Base-by-base conservation (phyloP, 163 green algal species). In the Picocystis sp. region DNA sequence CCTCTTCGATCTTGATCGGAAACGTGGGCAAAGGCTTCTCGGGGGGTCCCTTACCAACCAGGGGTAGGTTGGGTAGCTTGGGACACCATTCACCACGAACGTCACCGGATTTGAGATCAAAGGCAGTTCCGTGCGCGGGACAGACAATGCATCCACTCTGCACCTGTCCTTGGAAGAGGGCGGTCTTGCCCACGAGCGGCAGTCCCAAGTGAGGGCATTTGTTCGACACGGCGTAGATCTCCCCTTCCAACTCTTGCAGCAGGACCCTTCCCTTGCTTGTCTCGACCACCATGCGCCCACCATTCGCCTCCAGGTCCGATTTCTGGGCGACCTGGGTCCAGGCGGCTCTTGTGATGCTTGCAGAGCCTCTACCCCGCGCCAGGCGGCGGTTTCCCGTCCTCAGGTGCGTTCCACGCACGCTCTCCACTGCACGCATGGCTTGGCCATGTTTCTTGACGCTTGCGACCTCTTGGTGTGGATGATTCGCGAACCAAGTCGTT, bases 161-260 rank as follows among this genome's bases (percentile, higher is more conserved):
- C 10, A 80, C 17, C 42, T 52, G 35, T 2, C 43, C 69, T 45
- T 76, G 67, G 11, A 77, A 60, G 46, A 78, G 22, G 1, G 47
- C 49, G 0, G 68, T 81, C 69, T 81, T 79, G 60, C 81, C 80
- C 2, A 82, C 65, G 11, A 92, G 60, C 3, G 78, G 76, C 50
- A 92, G 70, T 15, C 73, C 76, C 24, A 91, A 61, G 62, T 92
- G 82, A 0, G 50, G 62, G 76, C 82, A 89, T 67, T 86, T 86
- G 67, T 89, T 89, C 51, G 47, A 67, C 10, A 89, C 67, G 10
- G 78, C 60, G 54, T 58, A 67, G 14, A 67, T 44, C 8, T 62
- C 43, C 15, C 60, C 60, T 45, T 57, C 45, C 22, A 59, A 60
- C 19, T 73, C 65, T 10, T 66, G 62, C 22, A 82, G 22, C 44